phyloP scores from a whole-genome alignment of 148 eudicot species.

The Vaccinium darrowii region DNA sequence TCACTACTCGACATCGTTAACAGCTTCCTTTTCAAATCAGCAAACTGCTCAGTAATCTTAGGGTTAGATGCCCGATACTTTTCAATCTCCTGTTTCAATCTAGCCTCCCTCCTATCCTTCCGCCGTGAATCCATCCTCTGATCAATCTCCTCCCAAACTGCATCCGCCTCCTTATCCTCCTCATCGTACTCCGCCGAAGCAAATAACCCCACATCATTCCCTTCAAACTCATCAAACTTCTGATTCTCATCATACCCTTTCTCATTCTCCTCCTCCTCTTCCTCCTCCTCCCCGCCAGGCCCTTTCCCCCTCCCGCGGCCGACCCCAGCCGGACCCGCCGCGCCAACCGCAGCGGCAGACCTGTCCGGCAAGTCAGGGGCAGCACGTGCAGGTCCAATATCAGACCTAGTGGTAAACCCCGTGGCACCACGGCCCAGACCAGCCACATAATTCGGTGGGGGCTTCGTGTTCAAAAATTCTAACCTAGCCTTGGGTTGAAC shows the following conservation, averaged over 20 bases:
- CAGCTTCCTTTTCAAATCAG: constrained; percentile 86
- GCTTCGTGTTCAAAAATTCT: constrained; percentile 69
- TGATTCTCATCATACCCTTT: constrained; percentile 94
- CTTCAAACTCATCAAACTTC: constrained; percentile 97
- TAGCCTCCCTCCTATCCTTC: constrained; percentile 91
- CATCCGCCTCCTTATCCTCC: constrained; percentile 93
- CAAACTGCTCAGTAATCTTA: constrained; percentile 87
- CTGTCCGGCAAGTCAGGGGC: constrained; percentile 84
- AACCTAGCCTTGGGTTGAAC: constrained; percentile 50
- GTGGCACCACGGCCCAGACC: constrained; percentile 98
- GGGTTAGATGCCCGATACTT: constrained; percentile 88
- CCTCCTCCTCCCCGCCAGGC: constrained; percentile 60
- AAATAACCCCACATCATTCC: constrained; percentile 91
- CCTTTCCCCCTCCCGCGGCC: constrained; percentile 71
- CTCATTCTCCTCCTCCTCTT: constrained; percentile 66
- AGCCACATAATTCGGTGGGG: constrained; percentile 87
- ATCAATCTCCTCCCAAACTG: constrained; percentile 81
- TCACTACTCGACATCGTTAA: constrained; percentile 56
- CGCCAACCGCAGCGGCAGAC: constrained; percentile 53
- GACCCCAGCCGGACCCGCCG: constrained; percentile 42
- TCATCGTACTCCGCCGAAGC: constrained; percentile 92
- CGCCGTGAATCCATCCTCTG: constrained; percentile 82
- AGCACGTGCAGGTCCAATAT: constrained; percentile 93
- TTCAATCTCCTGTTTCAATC: constrained; percentile 87
- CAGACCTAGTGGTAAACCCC: constrained; percentile 94